Evolutionary conservation across 2,329 filamentous ascomycete genomes (phyloP).

Genomic region (Fusarium kyushuense): DNA sequence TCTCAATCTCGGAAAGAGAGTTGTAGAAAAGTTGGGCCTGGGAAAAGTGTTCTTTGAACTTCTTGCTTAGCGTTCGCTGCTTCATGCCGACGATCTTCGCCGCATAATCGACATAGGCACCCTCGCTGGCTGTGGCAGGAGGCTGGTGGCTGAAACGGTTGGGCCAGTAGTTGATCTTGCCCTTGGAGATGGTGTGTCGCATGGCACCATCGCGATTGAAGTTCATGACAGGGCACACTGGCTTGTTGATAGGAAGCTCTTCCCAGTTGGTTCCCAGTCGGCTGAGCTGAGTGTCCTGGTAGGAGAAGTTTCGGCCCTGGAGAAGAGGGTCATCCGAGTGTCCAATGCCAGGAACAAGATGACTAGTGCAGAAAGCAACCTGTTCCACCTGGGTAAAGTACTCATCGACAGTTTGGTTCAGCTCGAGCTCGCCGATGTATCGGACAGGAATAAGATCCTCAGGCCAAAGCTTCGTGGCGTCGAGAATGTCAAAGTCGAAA

Average conservation of each 20-base stretch:
- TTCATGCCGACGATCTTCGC: conserved; percentile 77
- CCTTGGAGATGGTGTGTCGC: conserved; percentile 76
- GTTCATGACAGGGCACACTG: conserved; percentile 80
- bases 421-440: conserved; percentile 82
- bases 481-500: conserved; percentile 88
- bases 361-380: conserved; percentile 83
- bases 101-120: conserved; percentile 75
- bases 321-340: conserved; percentile 80
- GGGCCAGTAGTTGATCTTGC: conserved; percentile 76
- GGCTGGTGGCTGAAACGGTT: conserved; percentile 72
- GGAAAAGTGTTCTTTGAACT: conserved; percentile 82
- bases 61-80: conserved; percentile 73
- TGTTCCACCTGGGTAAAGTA: conserved; percentile 88
- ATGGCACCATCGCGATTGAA: conserved; percentile 80
- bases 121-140: conserved; percentile 71
- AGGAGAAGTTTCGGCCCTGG: conserved; percentile 78
- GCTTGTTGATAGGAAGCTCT: conserved; percentile 81
- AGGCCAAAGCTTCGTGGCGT: conserved; percentile 88
- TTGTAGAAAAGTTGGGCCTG: conserved; percentile 89
- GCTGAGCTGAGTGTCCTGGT: conserved; percentile 76
- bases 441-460: conserved; percentile 80
- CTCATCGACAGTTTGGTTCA: conserved; percentile 84
- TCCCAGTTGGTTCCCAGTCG: conserved; percentile 81
- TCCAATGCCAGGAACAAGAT: conserved; percentile 82
- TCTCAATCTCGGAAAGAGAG: conserved; percentile 75